phyloP scores from a whole-genome alignment of 139 green algal genomes.

The Marvania coccoides region DNA sequence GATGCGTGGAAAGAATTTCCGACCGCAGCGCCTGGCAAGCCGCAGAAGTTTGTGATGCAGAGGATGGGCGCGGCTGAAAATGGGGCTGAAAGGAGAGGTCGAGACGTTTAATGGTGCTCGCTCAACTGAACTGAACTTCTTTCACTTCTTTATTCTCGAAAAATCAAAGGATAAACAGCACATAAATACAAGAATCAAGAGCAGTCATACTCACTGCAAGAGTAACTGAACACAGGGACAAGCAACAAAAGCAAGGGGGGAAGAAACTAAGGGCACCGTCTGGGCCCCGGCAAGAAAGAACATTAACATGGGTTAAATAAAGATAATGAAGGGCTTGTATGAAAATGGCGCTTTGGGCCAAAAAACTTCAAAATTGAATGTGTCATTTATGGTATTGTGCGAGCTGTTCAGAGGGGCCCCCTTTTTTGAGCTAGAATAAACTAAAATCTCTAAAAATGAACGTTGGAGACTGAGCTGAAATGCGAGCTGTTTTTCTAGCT shows the following conservation, averaged over 20 bases:
- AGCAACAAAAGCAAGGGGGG: no score
- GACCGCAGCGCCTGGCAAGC: neutral
- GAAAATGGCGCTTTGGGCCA: no score
- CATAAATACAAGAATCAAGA: neutral
- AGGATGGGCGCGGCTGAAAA: neutral
- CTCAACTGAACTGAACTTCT: neutral
- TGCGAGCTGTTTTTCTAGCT: no score
- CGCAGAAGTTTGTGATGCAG: slow-evolving; percentile 12
- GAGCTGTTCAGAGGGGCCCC: slow-evolving; percentile 65
- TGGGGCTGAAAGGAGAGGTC: neutral
- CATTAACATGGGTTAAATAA: no score
- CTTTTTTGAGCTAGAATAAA: slow-evolving; percentile 28
- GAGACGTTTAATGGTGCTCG: neutral
- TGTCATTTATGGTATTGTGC: no score
- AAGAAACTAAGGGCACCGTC: no score
- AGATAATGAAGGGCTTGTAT: no score
- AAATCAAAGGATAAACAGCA: neutral
- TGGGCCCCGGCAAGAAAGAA: no score
- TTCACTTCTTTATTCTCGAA: neutral
- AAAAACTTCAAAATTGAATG: no score
- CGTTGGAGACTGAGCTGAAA: no score
- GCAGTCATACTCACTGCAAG: neutral
- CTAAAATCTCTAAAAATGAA: no score
- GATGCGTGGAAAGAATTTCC: neutral
- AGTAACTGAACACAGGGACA: neutral